These are phyloP conservation scores for Pseudevernia furfuracea DNA, from an alignment of 495 filamentous ascomycete genomes.

Conservation along the genomic window DNA sequence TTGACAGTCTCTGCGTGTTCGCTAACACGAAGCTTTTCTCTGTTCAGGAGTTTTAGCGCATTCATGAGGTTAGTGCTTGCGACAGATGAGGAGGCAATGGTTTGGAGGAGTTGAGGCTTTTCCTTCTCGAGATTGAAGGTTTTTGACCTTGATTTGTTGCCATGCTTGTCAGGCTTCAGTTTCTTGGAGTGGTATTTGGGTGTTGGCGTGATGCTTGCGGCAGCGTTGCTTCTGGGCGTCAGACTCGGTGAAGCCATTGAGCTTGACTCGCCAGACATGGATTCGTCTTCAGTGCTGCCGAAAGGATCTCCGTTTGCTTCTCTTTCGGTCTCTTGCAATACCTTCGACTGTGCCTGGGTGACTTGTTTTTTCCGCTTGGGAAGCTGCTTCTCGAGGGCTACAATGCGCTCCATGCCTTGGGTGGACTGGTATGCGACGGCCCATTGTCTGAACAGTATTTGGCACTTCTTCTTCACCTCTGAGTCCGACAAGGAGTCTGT, in stretches of 20 bases:
- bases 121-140: slow-evolving; percentile 80
- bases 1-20: slow-evolving; percentile 69
- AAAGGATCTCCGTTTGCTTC: slow-evolving; percentile 54
- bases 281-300: slow-evolving; percentile 31
- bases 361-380: slow-evolving; percentile 58
- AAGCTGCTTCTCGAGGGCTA: slow-evolving; percentile 71
- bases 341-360: slow-evolving; percentile 68
- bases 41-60: slow-evolving; percentile 80
- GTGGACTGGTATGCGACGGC: slow-evolving; percentile 72
- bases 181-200: slow-evolving; percentile 28
- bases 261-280: slow-evolving; percentile 2
- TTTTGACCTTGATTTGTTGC: slow-evolving; percentile 43
- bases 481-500: slow-evolving; percentile 79
- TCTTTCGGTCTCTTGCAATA: slow-evolving; percentile 64
- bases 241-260: slow-evolving; percentile 1
- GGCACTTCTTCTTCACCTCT: slow-evolving; percentile 77
- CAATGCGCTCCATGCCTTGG: slow-evolving; percentile 71
- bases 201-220: slow-evolving; percentile 25
- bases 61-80: slow-evolving; percentile 88
- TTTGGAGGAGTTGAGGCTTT: slow-evolving; percentile 71
- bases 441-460: slow-evolving; percentile 82
- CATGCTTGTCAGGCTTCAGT: slow-evolving; percentile 33
- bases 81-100: slow-evolving; percentile 77
- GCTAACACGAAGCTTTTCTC: slow-evolving; percentile 79
- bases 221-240: slow-evolving; percentile 15